Evolutionary conservation across 495 filamentous ascomycete genomes (phyloP).

Genomic region (Opeltia flavorubescens): DNA sequence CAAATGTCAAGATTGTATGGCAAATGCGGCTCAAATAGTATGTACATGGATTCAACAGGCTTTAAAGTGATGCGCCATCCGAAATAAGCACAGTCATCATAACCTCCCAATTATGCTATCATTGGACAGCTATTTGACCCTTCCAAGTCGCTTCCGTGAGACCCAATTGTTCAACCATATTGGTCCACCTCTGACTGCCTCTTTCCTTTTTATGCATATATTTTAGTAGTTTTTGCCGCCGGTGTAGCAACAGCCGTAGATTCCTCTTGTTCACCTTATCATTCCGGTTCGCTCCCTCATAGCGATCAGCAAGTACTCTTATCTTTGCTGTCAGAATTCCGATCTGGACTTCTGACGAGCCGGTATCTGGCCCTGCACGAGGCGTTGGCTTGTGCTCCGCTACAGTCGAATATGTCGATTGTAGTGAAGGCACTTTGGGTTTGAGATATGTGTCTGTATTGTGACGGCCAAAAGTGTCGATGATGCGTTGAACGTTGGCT

Average conservation of each 20-base stretch:
- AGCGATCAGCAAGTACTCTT: constrained; percentile 51
- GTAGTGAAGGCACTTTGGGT: constrained; percentile 33
- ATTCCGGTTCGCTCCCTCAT: constrained; percentile 38
- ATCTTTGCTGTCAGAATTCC: constrained; percentile 97
- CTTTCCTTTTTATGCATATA: constrained; percentile 84
- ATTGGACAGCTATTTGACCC: constrained; percentile 50
- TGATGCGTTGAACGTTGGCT: constrained; percentile 67
- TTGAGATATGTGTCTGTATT: constrained; percentile 60
- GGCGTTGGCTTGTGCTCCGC: constrained; percentile 30
- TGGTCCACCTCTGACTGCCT: constrained; percentile 75
- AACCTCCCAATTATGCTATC: too few relatives aligned
- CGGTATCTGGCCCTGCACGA: constrained; percentile 78
- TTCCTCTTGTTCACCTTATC: constrained; percentile 95
- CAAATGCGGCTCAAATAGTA: too few relatives aligned
- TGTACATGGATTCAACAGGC: too few relatives aligned
- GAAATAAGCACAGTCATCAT: too few relatives aligned
- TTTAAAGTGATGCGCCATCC: too few relatives aligned
- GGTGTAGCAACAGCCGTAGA: constrained; percentile 70
- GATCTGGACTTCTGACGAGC: constrained; percentile 88
- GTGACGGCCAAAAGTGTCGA: constrained; percentile 82
- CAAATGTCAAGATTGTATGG: background rate
- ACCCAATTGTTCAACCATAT: constrained; percentile 68
- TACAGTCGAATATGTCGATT: constrained; percentile 7
- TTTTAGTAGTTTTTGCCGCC: constrained; percentile 69
- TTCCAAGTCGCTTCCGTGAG: constrained; percentile 77